A percentile compares a stretch with the other conserved stretches of the same genome.
phyloP scores from a whole-genome alignment of 371 early-diverging fungal species.

The Batkoa obscura region DNA sequence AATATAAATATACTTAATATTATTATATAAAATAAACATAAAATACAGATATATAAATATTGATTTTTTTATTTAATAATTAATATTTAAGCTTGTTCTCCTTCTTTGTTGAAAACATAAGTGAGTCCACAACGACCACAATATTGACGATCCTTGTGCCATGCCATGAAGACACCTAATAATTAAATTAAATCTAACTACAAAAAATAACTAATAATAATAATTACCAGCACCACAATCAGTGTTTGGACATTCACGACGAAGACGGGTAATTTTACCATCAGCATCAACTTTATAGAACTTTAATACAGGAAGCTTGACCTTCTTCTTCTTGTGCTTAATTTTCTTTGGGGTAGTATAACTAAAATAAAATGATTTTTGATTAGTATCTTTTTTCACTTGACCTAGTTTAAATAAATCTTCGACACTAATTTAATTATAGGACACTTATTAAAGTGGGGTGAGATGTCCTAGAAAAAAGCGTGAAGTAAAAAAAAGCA shows the following conservation, averaged over 20 bases:
- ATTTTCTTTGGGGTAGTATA: conserved; percentile 99
- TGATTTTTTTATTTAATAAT: background rate
- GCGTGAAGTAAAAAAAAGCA: background rate
- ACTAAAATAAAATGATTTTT: conserved; percentile 3
- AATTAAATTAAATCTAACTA: conserved; percentile 21
- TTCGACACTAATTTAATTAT: background rate
- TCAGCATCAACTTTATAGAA: conserved; percentile 95
- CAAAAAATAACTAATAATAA: conserved; percentile 18
- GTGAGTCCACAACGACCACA: conserved; percentile 50
- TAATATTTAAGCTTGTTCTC: conserved; percentile 7
- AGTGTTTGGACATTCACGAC: conserved; percentile 87
- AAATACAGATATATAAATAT: too few species aligned
- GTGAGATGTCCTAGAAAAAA: conserved; percentile 7
- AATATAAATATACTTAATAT: too few species aligned
- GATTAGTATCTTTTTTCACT: background rate
- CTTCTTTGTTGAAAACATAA: conserved; percentile 25
- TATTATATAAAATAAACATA: too few species aligned
- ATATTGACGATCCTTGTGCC: conserved; percentile 90
- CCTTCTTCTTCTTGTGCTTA: conserved; percentile 97
- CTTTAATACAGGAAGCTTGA: conserved; percentile 92
- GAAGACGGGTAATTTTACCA: conserved; percentile 93
- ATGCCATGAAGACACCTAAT: conserved; percentile 93
- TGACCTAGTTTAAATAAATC: background rate
- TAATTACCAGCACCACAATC: conserved; percentile 85
- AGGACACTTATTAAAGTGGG: background rate